Evolutionary conservation across 1,139 yeast genomes (phyloP).

Genomic region (Protomyces inouyei): DNA sequence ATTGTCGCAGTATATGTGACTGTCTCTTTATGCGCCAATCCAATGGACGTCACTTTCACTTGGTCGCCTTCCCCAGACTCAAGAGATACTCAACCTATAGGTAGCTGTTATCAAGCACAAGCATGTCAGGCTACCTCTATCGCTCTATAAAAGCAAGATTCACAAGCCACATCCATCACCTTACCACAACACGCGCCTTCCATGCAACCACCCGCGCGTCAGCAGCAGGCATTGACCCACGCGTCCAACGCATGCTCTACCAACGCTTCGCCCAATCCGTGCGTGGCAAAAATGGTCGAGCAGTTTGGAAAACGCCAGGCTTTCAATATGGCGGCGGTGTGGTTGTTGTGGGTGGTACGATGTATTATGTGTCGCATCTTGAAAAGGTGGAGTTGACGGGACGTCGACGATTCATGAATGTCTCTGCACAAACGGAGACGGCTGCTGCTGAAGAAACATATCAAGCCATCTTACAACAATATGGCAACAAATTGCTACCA

Average conservation of each 20-base stretch:
- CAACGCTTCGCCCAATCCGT: slow-evolving; percentile 17
- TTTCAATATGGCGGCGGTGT: slow-evolving; percentile 14
- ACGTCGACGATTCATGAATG: slow-evolving; percentile 66
- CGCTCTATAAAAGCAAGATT: background rate
- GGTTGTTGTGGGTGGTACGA: slow-evolving; percentile 17
- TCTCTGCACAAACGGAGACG: slow-evolving; percentile 62
- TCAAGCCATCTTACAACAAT: slow-evolving; percentile 49
- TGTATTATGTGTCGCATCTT: slow-evolving; percentile 23
- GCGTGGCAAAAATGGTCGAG: background rate
- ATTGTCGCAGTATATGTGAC: background rate
- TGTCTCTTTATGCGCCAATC: background rate
- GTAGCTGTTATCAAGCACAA: background rate
- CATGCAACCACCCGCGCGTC: background rate
- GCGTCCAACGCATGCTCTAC: slow-evolving; percentile 12
- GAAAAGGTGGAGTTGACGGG: slow-evolving; percentile 38
- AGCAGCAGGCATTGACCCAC: background rate
- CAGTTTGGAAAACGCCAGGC: slow-evolving; percentile 11
- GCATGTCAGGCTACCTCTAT: background rate
- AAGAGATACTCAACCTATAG: too few relatives aligned
- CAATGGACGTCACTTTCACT: background rate
- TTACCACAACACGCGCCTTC: background rate
- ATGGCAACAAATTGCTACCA: slow-evolving; percentile 39
- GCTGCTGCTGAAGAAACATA: slow-evolving; percentile 68
- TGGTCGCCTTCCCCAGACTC: too few relatives aligned
- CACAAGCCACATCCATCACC: background rate